phyloP scores from a whole-genome alignment of 768 basidiomycete species.

The Boletus rufocinnamomeus region DNA sequence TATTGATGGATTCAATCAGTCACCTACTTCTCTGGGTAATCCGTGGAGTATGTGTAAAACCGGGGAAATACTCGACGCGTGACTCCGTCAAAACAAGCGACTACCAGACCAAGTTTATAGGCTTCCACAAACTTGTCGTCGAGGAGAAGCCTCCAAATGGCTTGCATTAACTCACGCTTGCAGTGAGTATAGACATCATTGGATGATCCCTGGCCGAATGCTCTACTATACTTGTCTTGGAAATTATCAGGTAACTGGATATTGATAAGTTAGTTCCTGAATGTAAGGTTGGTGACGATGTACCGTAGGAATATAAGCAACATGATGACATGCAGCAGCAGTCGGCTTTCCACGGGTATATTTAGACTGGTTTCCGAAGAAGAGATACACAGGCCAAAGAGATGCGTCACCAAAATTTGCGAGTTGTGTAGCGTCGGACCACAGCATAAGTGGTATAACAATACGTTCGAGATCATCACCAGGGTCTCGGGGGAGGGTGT shows the following conservation, averaged over 20 bases:
- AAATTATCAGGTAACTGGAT: slow-evolving; percentile 10
- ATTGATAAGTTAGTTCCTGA: background rate
- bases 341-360: slow-evolving; percentile 14
- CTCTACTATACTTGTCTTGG: slow-evolving; percentile 6
- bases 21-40: too few species aligned
- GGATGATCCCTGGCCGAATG: background rate
- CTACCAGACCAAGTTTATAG: background rate
- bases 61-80: too few species aligned
- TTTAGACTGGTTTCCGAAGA: slow-evolving; percentile 23
- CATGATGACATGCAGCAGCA: slow-evolving; percentile 13
- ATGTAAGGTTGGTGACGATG: background rate
- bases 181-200: background rate
- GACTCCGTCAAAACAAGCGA: too few species aligned
- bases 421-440: slow-evolving; percentile 31
- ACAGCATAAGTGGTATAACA: slow-evolving; percentile 16
- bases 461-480: too few species aligned
- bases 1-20: too few species aligned
- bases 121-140: background rate
- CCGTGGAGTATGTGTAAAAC: too few species aligned
- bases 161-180: slow-evolving; percentile 9
- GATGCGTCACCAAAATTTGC: slow-evolving; percentile 31
- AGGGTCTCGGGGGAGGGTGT: too few species aligned
- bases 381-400: slow-evolving; percentile 31
- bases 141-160: background rate
- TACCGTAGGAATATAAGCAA: slow-evolving; percentile 16